Conservation (phyloP, 306 rosid species). For the Ochetophila trinervis region DNA sequence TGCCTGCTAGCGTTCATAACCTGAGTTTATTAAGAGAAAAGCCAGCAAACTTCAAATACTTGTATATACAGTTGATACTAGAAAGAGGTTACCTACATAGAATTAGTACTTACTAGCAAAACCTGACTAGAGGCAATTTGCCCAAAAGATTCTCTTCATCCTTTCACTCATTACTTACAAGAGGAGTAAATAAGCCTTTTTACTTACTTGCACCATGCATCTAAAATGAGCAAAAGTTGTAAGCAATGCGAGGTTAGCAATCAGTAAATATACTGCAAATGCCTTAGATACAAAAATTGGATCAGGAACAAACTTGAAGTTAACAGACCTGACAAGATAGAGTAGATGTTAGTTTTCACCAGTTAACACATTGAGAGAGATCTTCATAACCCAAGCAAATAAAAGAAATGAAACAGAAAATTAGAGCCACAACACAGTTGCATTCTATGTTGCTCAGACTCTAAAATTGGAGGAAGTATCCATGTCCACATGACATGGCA, state of each 20-base stretch:
- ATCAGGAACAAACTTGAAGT: conserved; percentile 91
- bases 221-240: conserved; percentile 65
- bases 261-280: conserved; percentile 68
- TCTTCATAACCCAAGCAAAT: background rate
- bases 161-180: background rate
- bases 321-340: conserved; percentile 73
- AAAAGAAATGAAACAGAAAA: background rate
- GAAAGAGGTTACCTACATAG: background rate
- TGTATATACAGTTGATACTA: background rate
- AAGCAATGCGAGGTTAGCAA: conserved; percentile 61
- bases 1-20: conserved; percentile 53
- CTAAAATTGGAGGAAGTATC: too few relatives aligned
- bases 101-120: background rate
- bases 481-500: too few relatives aligned
- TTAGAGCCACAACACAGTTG: conserved; percentile 1
- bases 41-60: background rate
- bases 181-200: conserved; percentile 12
- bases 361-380: background rate
- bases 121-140: background rate
- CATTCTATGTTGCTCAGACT: too few relatives aligned
- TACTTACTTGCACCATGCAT: conserved; percentile 99
- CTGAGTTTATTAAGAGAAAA: conserved; percentile 17
- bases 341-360: conserved; percentile 33
- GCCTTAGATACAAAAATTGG: conserved; percentile 76
- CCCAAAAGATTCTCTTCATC: too few relatives aligned